Evolutionary conservation across 2,329 filamentous ascomycete genomes (phyloP).

Genomic region (Botrytis byssoidea): DNA sequence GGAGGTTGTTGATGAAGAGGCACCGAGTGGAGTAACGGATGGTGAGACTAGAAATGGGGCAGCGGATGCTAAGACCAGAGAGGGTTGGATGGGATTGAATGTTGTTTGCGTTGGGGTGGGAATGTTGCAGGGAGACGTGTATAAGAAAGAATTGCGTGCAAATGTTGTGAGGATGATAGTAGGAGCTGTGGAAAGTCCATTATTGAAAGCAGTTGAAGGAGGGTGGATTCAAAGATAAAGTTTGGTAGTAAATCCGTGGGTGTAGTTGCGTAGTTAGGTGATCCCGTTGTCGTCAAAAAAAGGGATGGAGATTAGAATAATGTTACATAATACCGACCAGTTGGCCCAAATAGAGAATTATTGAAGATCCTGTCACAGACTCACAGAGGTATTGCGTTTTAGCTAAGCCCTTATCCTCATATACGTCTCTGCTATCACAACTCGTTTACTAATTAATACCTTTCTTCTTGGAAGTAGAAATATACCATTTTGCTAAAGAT

Average conservation of each 20-base stretch:
- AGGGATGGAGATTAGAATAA: not conserved
- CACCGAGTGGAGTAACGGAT: no score
- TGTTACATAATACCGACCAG: not conserved
- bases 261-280: not conserved
- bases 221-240: not conserved
- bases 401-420: no score
- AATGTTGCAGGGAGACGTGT: not conserved
- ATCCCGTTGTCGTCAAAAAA: not conserved
- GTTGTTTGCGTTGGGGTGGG: conserved; percentile 5
- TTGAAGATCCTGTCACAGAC: not conserved
- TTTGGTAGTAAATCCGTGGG: not conserved
- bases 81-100: not conserved
- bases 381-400: not conserved
- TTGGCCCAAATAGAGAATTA: not conserved
- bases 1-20: not conserved
- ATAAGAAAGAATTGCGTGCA: not conserved
- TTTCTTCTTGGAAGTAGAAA: no score
- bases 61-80: not conserved
- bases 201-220: not conserved
- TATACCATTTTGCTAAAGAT: no score
- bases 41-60: not conserved
- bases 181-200: not conserved
- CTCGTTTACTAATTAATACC: no score
- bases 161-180: not conserved
- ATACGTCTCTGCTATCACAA: no score